A percentile compares a stretch with the other conserved stretches of the same genome.
phyloP scores from a whole-genome alignment of 2,329 filamentous ascomycete species.

The Nigrospora oryzae region DNA sequence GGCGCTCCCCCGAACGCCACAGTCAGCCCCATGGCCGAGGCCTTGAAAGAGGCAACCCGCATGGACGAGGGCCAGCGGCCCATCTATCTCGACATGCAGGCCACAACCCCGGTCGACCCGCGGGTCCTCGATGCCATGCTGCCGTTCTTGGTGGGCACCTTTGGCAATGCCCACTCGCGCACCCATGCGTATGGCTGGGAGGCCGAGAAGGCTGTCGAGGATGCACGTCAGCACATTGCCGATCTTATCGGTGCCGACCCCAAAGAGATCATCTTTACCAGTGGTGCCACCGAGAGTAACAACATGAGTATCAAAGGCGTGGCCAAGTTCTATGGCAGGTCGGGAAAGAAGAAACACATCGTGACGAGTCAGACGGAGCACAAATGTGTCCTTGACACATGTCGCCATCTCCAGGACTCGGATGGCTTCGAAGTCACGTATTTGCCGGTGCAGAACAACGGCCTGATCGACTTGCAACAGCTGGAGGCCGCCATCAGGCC shows the following conservation, averaged over 20 bases:
- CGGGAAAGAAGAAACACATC: slow-evolving; percentile 96
- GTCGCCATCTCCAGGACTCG: slow-evolving; percentile 80
- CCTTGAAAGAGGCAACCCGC: slow-evolving; percentile 84
- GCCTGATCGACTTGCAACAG: slow-evolving; percentile 75
- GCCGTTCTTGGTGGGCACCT: slow-evolving; percentile 85
- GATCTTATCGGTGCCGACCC: slow-evolving; percentile 84
- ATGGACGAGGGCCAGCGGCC: slow-evolving; percentile 90
- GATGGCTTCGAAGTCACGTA: slow-evolving; percentile 98
- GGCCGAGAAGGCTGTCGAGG: slow-evolving; percentile 86
- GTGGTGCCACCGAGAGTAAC: slow-evolving; percentile 95
- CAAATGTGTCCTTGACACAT: slow-evolving; percentile 97
- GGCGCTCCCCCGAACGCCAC: slow-evolving; percentile 54
- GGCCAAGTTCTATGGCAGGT: slow-evolving; percentile 85
- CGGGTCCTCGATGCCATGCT: slow-evolving; percentile 95
- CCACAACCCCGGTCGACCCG: slow-evolving; percentile 90
- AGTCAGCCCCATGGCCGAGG: slow-evolving; percentile 76
- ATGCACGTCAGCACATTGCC: slow-evolving; percentile 76
- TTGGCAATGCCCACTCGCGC: slow-evolving; percentile 93
- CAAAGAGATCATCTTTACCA: slow-evolving; percentile 98
- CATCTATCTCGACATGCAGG: slow-evolving; percentile 98
- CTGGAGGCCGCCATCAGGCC: slow-evolving; percentile 84
- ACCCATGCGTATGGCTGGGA: slow-evolving; percentile 99
- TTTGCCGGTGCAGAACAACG: slow-evolving; percentile 78
- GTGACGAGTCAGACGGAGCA: slow-evolving; percentile 97
- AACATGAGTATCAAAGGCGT: slow-evolving; percentile 99